Evolutionary conservation across 176 grass and related monocot species (phyloP).

Genomic region (Areca catechu): DNA sequence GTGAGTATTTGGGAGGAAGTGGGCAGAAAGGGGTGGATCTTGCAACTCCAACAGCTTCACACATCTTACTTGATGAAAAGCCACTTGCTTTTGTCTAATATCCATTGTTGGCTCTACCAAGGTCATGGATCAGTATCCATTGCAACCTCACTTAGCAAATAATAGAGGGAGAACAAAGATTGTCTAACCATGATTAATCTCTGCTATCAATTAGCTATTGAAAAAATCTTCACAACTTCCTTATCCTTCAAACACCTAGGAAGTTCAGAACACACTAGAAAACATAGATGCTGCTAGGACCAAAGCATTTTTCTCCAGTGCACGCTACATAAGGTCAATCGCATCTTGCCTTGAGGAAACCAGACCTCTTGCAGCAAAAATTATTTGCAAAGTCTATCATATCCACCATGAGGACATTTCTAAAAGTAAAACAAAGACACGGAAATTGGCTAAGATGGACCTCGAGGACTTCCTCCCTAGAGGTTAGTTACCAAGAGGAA

Average conservation of each 20-base stretch:
- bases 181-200: conserved; percentile 44
- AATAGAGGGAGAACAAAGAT: conserved; percentile 67
- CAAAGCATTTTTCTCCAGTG: conserved; percentile 61
- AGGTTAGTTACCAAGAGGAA: too few species aligned
- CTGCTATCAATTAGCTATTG: conserved; percentile 43
- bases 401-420: too few species aligned
- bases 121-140: conserved; percentile 70
- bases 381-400: too few species aligned
- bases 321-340: conserved; percentile 63
- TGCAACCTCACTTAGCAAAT: conserved; percentile 75
- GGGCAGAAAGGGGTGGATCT: too few species aligned
- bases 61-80: conserved; percentile 81
- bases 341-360: conserved; percentile 72
- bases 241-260: conserved; percentile 64
- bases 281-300: conserved; percentile 61
- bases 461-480: too few species aligned
- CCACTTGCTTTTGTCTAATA: too few species aligned
- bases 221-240: conserved; percentile 58
- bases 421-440: too few species aligned
- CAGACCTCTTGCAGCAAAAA: conserved; percentile 67
- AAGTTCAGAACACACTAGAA: conserved; percentile 62
- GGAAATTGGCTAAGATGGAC: too few species aligned
- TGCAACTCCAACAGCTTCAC: conserved; percentile 30
- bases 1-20: too few species aligned
- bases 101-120: conserved; percentile 37